Base-by-base conservation (phyloP, 371 early-diverging fungal species). In the Ecytonucleospora hepatopenaei region DNA sequence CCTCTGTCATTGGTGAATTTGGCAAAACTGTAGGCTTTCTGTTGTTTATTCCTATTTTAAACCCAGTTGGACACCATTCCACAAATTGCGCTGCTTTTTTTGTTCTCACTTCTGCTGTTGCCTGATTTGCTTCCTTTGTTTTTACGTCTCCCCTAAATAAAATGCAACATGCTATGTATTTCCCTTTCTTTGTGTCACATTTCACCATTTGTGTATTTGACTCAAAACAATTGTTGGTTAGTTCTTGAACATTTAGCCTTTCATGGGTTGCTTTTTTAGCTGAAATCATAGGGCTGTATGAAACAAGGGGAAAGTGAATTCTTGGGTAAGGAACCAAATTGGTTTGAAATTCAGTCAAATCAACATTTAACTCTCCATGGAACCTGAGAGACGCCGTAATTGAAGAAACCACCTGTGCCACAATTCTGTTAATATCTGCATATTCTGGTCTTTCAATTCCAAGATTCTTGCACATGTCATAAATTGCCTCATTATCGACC, bases 351-450 rank as follows among this genome's bases (percentile, higher is more conserved):
- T 93, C 92, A 67, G 85, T 89, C 79, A 93, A 79, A 79, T 93
- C 94, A 30, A 91, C 92, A 81, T 93, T 93, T 71, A 93, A 83
- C 33, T 88, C 86, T 59, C 94, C 94, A 67, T 88, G 88, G 82
- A 97, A 97, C 78, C 97, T 89, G 62, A 97, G 85, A 48, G 83
- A 78, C 4, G 95, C 92, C 59, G 96, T 97, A 84, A 97, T 93
- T 68, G 94, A 94, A 51, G 94, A 94, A 49, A 95, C 94, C 51
- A 95, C 94, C 82, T 95, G 98, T 63, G 98, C 94, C 78, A 97
- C 93, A 71, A 95, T 83, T 74, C 94, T 85, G 85, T 97, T 97
- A 69, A 97, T 84, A 83, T 95, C 91, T 80, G 86, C 84, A 84
- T 93, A 95, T 54, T 89, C 88, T 67, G 98, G 98, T 56, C 92